Evolutionary conservation across 805 yeast species (phyloP), one percentile per base, ranked within the genome.

Genomic region (Metschnikowia aberdeeniae): DNA sequence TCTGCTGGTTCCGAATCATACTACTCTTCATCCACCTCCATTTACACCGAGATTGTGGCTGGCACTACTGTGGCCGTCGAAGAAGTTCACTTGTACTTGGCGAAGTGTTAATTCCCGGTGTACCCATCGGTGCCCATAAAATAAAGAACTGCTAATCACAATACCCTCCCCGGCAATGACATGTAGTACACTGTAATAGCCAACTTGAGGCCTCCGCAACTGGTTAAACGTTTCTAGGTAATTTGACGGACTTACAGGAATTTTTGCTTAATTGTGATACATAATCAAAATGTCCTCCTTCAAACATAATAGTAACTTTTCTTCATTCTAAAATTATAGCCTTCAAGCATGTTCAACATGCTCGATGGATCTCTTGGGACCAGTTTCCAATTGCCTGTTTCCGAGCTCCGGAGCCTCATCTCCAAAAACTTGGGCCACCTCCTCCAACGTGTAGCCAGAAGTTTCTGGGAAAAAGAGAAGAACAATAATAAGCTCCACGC

Each of bases 391-490:
- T 10, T 37, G 37, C 39, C 52, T 35, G 42, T 46, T 38, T 10
- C 43, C 44, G 17, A 51, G 45, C 7, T 30, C 44, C 0, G 53
- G 53, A 3, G 53, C 48, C 36, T 52, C 56, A 31, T 66, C 75
- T 19, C 73, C 77, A 50, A 72, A 72, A 17, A 70, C 67, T 44
- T 59, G 56, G 10, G 70, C 71, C 31, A 70, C 67, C 50, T 72
- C 75, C 52, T 73, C 77, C 57, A 73, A 64, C 14, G 73, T 64
- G 51, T 58, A 60, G 9, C 75, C 76, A 13, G 64, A 56, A 8
- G 77, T 73, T 52, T 73, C 77, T 13, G 70, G 72, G 59, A 58
- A 70, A 46, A 61, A 51, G 51, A 69, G 59, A 51, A 59, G 60
- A 31, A 63, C 61, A 27, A 64, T 47, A 8, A 56, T 50, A 39